Percentiles rank a stretch among this genome's conserved stretches.
Conservation (phyloP, 1,284 basidiomycete species). For the Naganishia sp. region DNA sequence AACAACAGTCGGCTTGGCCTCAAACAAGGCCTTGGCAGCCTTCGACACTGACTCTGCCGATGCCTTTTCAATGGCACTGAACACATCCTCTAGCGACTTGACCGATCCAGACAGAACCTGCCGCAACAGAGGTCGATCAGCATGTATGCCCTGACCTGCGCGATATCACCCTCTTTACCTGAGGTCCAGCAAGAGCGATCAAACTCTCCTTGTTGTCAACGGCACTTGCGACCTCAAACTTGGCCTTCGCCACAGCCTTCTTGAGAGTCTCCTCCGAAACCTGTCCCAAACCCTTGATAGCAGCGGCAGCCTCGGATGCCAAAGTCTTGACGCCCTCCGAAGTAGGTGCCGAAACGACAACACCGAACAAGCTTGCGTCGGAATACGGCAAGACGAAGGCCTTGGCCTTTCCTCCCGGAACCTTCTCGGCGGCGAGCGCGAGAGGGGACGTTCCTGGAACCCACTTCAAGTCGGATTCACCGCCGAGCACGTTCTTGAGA, state of each 20-base stretch:
- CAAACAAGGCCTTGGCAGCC: slow-evolving; percentile 50
- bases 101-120: slow-evolving; percentile 57
- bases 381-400: slow-evolving; percentile 81
- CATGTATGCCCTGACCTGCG: slow-evolving; percentile 47
- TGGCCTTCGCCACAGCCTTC: slow-evolving; percentile 80
- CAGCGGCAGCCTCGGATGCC: slow-evolving; percentile 65
- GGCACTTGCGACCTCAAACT: slow-evolving; percentile 72
- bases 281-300: slow-evolving; percentile 64
- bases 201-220: slow-evolving; percentile 73
- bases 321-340: slow-evolving; percentile 55
- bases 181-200: slow-evolving; percentile 63
- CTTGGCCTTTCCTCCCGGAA: slow-evolving; percentile 60
- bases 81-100: slow-evolving; percentile 41
- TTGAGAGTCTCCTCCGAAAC: slow-evolving; percentile 72
- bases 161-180: slow-evolving; percentile 64
- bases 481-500: slow-evolving; percentile 70
- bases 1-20: slow-evolving; percentile 78
- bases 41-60: slow-evolving; percentile 35
- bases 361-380: slow-evolving; percentile 80
- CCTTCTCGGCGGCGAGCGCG: slow-evolving; percentile 55
- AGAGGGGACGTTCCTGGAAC: slow-evolving; percentile 69
- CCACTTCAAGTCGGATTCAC: slow-evolving; percentile 82
- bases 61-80: slow-evolving; percentile 34
- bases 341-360: slow-evolving; percentile 61
- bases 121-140: background rate